Evolutionary conservation across 495 filamentous ascomycete species (phyloP), one percentile per base, ranked within the genome.

Genomic region (Chaetomium cochliodes): DNA sequence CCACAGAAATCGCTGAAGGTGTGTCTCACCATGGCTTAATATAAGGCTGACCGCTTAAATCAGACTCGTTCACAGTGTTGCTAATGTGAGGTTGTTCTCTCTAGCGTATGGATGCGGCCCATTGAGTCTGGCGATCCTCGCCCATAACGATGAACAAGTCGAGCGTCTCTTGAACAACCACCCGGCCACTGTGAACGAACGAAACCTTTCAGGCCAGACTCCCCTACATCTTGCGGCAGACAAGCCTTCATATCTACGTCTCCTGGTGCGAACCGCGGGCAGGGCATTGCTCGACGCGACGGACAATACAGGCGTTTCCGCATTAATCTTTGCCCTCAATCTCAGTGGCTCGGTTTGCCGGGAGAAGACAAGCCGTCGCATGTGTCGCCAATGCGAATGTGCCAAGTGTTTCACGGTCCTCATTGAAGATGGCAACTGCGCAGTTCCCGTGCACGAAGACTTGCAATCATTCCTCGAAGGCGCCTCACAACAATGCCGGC

Each of bases 81-180:
- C 51, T 53, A 53, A 53, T 16, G 25, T 30, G 8, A 15, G 13
- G 16, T 53, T 18, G 15, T 13, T 53, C 2, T 30, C 28, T 26
- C 6, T 30, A 55, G 52, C 52, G 11, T 55, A 9, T 55, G 52
- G 30, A 20, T 55, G 52, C 37, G 52, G 52, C 23, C 52, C 52
- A 39, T 39, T 55, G 52, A 39, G 52, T 26, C 20, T 55, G 28
- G 52, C 52, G 4, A 7, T 55, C n/a, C n/a, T 55, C 2, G 28
- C 52, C 8, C n/a, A 55, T 9, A 16, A 55, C 52, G 15, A 37
- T 7, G 28, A 39, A 3, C 28, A 39, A 55, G 30, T 55, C 16
- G n/a, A 55, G 20, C 15, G 20, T 13, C 28, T 55, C 28, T 20
- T 55, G 52, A 3, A 20, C 2, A 7, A 55, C 12, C 28, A 55